Conservation (phyloP, 2,329 filamentous ascomycete species). For the Alternaria panax region DNA sequence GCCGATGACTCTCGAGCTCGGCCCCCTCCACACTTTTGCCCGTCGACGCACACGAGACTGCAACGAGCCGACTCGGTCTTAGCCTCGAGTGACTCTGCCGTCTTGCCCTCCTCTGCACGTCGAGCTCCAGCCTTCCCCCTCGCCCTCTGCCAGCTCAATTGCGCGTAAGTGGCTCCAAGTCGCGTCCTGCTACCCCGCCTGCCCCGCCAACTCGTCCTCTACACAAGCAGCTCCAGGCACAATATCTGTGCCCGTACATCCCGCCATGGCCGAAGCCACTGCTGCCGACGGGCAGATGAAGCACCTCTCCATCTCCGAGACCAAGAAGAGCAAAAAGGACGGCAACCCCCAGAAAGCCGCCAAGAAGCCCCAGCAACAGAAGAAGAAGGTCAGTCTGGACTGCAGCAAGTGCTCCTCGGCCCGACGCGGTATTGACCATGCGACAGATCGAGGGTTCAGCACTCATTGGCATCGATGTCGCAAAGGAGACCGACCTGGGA, state of each 20-base stretch:
- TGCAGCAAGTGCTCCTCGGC: not conserved
- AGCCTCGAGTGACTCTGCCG: slow-evolving; percentile 13
- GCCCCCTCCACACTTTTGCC: slow-evolving; percentile 38
- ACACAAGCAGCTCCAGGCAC: not conserved
- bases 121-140: too few relatives aligned
- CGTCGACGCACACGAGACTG: slow-evolving; percentile 32
- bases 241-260: not conserved
- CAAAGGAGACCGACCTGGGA: slow-evolving; percentile 85
- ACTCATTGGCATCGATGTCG: slow-evolving; percentile 85
- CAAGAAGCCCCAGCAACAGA: slow-evolving; percentile 56
- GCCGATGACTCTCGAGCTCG: slow-evolving; percentile 39
- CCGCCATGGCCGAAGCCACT: slow-evolving; percentile 44
- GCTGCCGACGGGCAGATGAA: slow-evolving; percentile 56
- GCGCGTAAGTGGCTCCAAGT: slow-evolving; percentile 6
- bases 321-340: slow-evolving; percentile 49
- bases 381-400: slow-evolving; percentile 54
- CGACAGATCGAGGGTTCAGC: slow-evolving; percentile 64
- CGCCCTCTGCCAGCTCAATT: slow-evolving; percentile 1
- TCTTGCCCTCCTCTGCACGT: slow-evolving; percentile 6
- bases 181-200: slow-evolving; percentile 36
- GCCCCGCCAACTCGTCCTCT: slow-evolving; percentile 35
- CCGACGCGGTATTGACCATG: slow-evolving; percentile 26
- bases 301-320: slow-evolving; percentile 52
- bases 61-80: slow-evolving; percentile 26
- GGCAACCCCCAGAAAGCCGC: slow-evolving; percentile 39